These are phyloP conservation scores for Sclerotinia sclerotiorum DNA, from an alignment of 2,329 filamentous ascomycete species.

Conservation along the genomic window DNA sequence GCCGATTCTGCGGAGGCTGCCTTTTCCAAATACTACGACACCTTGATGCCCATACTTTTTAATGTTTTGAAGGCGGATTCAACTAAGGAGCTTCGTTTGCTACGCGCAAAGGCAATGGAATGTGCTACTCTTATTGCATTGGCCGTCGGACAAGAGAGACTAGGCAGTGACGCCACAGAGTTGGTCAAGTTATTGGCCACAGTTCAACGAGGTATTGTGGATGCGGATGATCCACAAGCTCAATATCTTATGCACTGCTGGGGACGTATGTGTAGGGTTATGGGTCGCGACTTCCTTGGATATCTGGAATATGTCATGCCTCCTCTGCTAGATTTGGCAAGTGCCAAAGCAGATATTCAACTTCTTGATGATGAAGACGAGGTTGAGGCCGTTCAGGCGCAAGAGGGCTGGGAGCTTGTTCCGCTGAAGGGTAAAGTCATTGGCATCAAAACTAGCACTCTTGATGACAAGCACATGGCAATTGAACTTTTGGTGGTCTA, in stretches of 20 bases:
- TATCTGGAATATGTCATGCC: conserved; percentile 94
- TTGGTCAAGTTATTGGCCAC: conserved; percentile 83
- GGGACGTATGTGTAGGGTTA: conserved; percentile 96
- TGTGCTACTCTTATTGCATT: conserved; percentile 94
- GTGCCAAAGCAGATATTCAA: conserved; percentile 96
- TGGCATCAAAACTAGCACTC: conserved; percentile 92
- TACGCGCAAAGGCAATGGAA: conserved; percentile 98
- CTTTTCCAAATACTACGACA: conserved; percentile 93
- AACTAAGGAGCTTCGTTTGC: conserved; percentile 86
- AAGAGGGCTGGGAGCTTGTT: conserved; percentile 96
- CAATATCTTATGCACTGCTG: conserved; percentile 98
- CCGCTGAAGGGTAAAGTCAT: conserved; percentile 98
- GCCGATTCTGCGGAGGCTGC: conserved; percentile 97
- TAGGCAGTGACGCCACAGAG: conserved; percentile 82
- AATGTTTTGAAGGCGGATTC: conserved; percentile 86
- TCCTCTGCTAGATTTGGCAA: conserved; percentile 83
- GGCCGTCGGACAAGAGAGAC: conserved; percentile 89
- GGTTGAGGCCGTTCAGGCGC: conserved; percentile 86
- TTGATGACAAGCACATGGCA: conserved; percentile 99
- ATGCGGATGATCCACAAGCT: conserved; percentile 91
- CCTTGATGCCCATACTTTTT: conserved; percentile 91
- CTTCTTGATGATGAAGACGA: conserved; percentile 93
- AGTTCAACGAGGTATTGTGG: conserved; percentile 83
- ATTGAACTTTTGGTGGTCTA: conserved; percentile 98
- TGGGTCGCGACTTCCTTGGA: conserved; percentile 86